Evolutionary conservation across 805 yeast genomes (phyloP).

Genomic region (Ogataea allantospora): DNA sequence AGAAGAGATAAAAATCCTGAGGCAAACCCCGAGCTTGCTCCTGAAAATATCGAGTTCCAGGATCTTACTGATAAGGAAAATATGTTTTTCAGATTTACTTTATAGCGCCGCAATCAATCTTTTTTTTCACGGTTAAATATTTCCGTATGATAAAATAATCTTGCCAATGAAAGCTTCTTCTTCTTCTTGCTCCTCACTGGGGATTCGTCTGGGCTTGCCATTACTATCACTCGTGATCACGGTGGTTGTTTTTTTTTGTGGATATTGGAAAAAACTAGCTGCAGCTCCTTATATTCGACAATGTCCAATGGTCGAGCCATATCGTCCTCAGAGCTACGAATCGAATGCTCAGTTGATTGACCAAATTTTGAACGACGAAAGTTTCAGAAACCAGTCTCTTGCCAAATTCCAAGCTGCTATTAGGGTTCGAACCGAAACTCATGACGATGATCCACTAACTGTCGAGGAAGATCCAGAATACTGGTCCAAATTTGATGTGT

Average conservation of each 20-base stretch:
- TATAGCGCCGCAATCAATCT: conserved; percentile 7
- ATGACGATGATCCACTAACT: conserved; percentile 40
- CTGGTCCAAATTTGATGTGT: conserved; percentile 46
- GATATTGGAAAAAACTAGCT: no score
- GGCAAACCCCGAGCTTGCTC: conserved; percentile 14
- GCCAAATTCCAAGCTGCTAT: conserved; percentile 46
- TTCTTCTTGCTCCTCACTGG: no score
- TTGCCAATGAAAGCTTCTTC: no score
- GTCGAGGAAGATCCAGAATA: conserved; percentile 50
- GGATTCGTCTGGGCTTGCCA: no score
- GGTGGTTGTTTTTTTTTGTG: not conserved
- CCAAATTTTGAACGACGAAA: conserved; percentile 32
- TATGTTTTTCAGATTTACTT: conserved; percentile 49
- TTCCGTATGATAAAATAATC: no score
- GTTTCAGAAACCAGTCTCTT: conserved; percentile 36
- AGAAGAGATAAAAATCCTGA: conserved; percentile 39
- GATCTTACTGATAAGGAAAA: conserved; percentile 51
- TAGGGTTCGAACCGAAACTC: conserved; percentile 46
- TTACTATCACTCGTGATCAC: not conserved
- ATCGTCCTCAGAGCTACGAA: conserved; percentile 17
- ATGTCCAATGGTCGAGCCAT: conserved; percentile 19
- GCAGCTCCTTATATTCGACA: not conserved
- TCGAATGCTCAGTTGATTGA: conserved; percentile 12
- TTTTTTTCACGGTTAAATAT: not conserved
- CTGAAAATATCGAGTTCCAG: conserved; percentile 28